These are phyloP conservation scores for Penicillium occitanis DNA, from an alignment of 2,329 filamentous ascomycete species.

Conservation along the genomic window DNA sequence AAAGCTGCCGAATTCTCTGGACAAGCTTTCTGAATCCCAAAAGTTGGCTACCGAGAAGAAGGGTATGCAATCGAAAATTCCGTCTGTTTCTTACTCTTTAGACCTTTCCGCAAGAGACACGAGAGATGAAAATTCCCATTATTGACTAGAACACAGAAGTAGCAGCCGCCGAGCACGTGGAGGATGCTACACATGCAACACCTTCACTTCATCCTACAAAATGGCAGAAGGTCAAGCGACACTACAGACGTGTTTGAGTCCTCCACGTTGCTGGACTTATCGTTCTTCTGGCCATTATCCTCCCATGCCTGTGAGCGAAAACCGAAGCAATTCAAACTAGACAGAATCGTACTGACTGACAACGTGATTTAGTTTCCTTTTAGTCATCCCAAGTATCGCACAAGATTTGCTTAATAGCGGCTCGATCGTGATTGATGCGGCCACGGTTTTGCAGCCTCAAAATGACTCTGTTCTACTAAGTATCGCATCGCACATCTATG, in stretches of 20 bases:
- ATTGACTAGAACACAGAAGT: slow-evolving; percentile 1
- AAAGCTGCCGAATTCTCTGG: slow-evolving; percentile 12
- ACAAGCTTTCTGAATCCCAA: slow-evolving; percentile 18
- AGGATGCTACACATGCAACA: not conserved
- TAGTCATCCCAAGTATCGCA: slow-evolving; percentile 42
- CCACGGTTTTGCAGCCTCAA: slow-evolving; percentile 36
- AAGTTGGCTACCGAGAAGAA: slow-evolving; percentile 13
- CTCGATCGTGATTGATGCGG: slow-evolving; percentile 37
- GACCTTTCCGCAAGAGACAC: not conserved
- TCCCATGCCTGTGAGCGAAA: slow-evolving; percentile 41
- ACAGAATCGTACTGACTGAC: not conserved
- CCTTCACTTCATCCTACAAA: slow-evolving; percentile 29
- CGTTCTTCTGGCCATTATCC: slow-evolving; percentile 40
- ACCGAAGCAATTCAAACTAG: not conserved
- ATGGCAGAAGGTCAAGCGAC: slow-evolving; percentile 32
- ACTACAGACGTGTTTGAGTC: slow-evolving; percentile 42
- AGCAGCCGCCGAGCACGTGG: slow-evolving; percentile 24
- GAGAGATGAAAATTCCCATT: not conserved
- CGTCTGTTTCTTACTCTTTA: not conserved
- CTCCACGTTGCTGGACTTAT: slow-evolving; percentile 37
- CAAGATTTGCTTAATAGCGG: slow-evolving; percentile 41
- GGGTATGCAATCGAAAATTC: not conserved
- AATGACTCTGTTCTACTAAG: slow-evolving; percentile 35
- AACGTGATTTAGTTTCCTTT: slow-evolving; percentile 34
- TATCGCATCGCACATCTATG: slow-evolving; percentile 36